Evolutionary conservation across 345 rosid genomes (phyloP).

Genomic region (Citrus sp.): DNA sequence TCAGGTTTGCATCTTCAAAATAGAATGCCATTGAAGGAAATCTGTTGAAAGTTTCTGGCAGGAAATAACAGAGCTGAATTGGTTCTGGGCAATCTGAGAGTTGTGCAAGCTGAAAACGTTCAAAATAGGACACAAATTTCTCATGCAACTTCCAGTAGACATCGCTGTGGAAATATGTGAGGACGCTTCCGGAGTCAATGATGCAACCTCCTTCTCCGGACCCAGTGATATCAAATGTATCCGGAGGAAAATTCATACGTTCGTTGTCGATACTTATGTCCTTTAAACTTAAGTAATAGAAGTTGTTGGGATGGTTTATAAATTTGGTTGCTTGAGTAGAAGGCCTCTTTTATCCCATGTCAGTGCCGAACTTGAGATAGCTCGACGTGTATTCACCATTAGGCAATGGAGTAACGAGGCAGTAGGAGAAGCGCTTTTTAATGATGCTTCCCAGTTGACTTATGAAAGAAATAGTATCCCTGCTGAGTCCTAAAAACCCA

Average conservation of each 20-base stretch:
- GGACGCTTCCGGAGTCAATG: neutral
- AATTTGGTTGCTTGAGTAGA: neutral
- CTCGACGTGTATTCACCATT: neutral
- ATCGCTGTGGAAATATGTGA: neutral
- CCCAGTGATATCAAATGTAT: neutral
- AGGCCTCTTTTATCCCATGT: neutral
- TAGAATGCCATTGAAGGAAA: neutral
- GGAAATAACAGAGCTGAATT: neutral
- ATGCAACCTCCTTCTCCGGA: neutral
- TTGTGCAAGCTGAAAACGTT: neutral
- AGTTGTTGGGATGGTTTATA: neutral
- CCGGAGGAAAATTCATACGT: neutral
- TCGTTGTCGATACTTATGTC: neutral
- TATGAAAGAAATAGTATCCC: neutral
- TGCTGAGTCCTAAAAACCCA: neutral
- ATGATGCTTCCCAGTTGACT: neutral
- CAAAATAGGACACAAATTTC: neutral
- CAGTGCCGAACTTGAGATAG: neutral
- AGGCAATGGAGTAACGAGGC: neutral
- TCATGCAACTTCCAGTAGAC: neutral
- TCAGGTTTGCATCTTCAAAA: no score
- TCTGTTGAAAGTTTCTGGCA: neutral
- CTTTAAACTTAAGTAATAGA: neutral
- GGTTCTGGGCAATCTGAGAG: neutral
- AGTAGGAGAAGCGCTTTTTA: neutral